phyloP scores from a whole-genome alignment of 352 stramenopile species.

The Pythium biforme region DNA sequence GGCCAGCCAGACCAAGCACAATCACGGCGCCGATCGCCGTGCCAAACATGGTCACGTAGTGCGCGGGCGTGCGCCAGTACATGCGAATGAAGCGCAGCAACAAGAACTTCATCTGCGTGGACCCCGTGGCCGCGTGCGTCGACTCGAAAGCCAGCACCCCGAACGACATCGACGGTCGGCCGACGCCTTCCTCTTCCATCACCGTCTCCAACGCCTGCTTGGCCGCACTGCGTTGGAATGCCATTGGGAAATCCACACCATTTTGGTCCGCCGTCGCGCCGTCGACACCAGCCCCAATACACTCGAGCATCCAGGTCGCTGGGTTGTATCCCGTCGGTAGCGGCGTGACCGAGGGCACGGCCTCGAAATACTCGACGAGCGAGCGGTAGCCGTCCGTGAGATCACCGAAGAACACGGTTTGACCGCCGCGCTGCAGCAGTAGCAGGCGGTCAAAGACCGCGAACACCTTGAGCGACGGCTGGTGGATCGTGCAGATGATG shows the following conservation, averaged over 20 bases:
- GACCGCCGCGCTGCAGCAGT: slow-evolving; percentile 7
- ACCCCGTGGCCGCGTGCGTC: slow-evolving; percentile 18
- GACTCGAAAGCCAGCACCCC: slow-evolving; percentile 10
- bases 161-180: not conserved
- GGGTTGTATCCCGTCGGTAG: slow-evolving; percentile 65
- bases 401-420: slow-evolving; percentile 14
- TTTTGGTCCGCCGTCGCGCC: slow-evolving; percentile 36
- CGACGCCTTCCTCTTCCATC: slow-evolving; percentile 8
- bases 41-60: slow-evolving; percentile 54
- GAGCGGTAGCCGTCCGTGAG: slow-evolving; percentile 44
- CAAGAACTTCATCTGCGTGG: slow-evolving; percentile 7
- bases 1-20: slow-evolving; percentile 41
- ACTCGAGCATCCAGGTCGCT: slow-evolving; percentile 80
- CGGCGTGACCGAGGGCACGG: slow-evolving; percentile 37
- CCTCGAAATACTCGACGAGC: slow-evolving; percentile 38
- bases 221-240: slow-evolving; percentile 14
- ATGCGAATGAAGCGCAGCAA: slow-evolving; percentile 36
- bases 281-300: not conserved
- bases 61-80: slow-evolving; percentile 67
- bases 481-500: slow-evolving; percentile 85
- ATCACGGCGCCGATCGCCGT: slow-evolving; percentile 30
- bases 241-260: slow-evolving; percentile 6
- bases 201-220: slow-evolving; percentile 5
- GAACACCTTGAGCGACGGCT: slow-evolving; percentile 79
- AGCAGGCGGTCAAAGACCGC: slow-evolving; percentile 60